Evolutionary conservation across 2,329 filamentous ascomycete species (phyloP), one percentile per base, ranked within the genome.

Genomic region (Colletotrichum navitas): DNA sequence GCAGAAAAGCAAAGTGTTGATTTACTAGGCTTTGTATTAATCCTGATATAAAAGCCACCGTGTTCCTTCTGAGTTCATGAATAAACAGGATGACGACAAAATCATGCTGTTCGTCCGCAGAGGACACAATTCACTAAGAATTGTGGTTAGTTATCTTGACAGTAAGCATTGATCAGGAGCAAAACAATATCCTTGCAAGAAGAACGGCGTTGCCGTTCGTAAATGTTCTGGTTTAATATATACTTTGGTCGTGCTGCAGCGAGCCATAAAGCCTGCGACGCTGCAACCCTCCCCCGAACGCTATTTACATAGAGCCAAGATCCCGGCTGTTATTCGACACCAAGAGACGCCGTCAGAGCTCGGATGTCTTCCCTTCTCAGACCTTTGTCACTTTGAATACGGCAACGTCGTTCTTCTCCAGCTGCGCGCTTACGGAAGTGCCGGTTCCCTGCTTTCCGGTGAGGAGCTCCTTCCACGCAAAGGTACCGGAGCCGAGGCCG

Each of bases 401-500:
- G 5, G 49, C 49, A 29, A 52, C 26, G 14, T 52, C 49, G 26
- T 52, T 14, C 24, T 52, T 16, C 49, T 29, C 49, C 14, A 52
- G 49, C 49, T 18, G 49, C 6, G 49, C 49, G 4, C 24, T 29
- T 12, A 52, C 49, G 11, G 49, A 52, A 18, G 49, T 29, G 24
- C 49, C 49, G 26, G 24, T 52, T 18, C 49, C 49, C 49, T 52
- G 49, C 24, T 29, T 52, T 52, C 49, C 49, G 14, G 49, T 52
- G 24, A 52, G 26, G 24, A 52, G 49, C 49, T 52, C 49, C 14
- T 52, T 52, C 49, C 49, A 52, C 5, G 49, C 24, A 6, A 52
- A 52, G 16, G 49, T 52, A 2, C 49, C 49, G 3, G 49, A 52
- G 14, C 49, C 49, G 16, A 52, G 49, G 12, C 49, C 49, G 26